Percentiles rank a stretch among this genome's conserved stretches.
Evolutionary conservation across 164 flowering plant species (phyloP).

Genomic region (Amborella trichopoda): DNA sequence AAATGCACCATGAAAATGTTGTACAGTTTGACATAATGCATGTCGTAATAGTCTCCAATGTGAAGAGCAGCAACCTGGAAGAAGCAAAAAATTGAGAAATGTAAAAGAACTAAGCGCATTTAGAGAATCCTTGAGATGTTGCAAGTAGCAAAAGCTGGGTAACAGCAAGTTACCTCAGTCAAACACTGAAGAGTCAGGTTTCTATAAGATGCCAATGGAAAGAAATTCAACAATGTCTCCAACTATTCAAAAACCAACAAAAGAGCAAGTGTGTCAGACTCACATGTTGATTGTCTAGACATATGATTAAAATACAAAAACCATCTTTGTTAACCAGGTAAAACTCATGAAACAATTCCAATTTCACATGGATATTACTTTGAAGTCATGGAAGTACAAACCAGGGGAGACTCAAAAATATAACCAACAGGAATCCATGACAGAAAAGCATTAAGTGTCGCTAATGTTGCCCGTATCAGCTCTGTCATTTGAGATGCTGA

Average conservation of each 20-base stretch:
- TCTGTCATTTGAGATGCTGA: slow-evolving; percentile 93
- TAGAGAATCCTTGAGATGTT: background rate
- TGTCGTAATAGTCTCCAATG: slow-evolving; percentile 74
- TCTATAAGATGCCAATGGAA: slow-evolving; percentile 69
- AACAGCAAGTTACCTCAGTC: slow-evolving; percentile 52
- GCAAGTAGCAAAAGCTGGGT: too few species aligned
- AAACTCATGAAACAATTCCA: background rate
- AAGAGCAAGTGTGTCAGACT: background rate
- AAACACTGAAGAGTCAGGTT: slow-evolving; percentile 92
- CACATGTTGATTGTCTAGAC: background rate
- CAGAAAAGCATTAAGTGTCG: slow-evolving; percentile 94
- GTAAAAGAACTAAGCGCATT: background rate
- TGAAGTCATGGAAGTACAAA: slow-evolving; percentile 17
- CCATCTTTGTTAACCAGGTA: background rate
- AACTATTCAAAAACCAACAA: slow-evolving; percentile 26
- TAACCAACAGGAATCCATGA: slow-evolving; percentile 99
- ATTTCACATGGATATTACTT: background rate
- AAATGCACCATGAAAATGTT: slow-evolving; percentile 73
- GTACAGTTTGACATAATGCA: slow-evolving; percentile 77
- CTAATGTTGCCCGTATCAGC: slow-evolving; percentile 84
- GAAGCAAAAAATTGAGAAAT: background rate
- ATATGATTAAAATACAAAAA: background rate
- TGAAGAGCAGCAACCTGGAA: slow-evolving; percentile 80
- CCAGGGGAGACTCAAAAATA: slow-evolving; percentile 96
- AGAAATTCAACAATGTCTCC: slow-evolving; percentile 83